Conservation (phyloP, 371 early-diverging fungal species). For the Lichtheimia hyalospora region DNA sequence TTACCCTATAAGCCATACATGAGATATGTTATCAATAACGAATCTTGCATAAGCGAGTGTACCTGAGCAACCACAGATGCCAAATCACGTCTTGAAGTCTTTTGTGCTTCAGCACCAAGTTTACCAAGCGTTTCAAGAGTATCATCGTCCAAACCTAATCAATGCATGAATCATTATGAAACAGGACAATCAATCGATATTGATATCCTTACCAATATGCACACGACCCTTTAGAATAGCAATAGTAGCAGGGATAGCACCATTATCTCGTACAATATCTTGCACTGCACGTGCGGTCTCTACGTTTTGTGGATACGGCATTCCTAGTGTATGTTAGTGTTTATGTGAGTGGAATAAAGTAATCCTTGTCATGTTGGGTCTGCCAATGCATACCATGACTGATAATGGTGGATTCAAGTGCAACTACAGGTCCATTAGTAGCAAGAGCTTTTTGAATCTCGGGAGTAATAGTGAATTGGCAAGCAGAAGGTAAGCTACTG, state of each 20-base stretch:
- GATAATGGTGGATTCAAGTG: constrained; percentile 92
- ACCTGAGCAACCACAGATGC: constrained; percentile 71
- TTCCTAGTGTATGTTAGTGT: constrained; percentile 44
- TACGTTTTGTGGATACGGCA: constrained; percentile 93
- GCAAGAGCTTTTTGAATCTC: constrained; percentile 63
- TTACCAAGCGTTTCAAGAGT: constrained; percentile 68
- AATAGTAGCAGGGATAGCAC: constrained; percentile 88
- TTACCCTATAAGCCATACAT: constrained; percentile 30
- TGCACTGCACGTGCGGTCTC: constrained; percentile 83
- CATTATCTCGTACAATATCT: constrained; percentile 65
- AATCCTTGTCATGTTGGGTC: too few relatives aligned
- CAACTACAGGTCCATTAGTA: constrained; percentile 78
- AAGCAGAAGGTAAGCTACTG: constrained; percentile 16
- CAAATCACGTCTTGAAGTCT: constrained; percentile 86
- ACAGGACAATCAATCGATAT: not conserved
- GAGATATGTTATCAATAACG: too few relatives aligned
- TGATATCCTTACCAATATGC: constrained; percentile 60
- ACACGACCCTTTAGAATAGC: constrained; percentile 85
- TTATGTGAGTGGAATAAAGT: too few relatives aligned
- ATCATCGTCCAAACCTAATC: constrained; percentile 39
- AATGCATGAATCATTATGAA: not conserved
- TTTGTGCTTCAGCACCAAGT: constrained; percentile 61
- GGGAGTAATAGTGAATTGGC: constrained; percentile 25
- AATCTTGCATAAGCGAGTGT: not conserved
- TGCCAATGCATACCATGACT: constrained; percentile 70